Base-by-base conservation (phyloP, 768 basidiomycete species). In the Glaciozyma antarctica region DNA sequence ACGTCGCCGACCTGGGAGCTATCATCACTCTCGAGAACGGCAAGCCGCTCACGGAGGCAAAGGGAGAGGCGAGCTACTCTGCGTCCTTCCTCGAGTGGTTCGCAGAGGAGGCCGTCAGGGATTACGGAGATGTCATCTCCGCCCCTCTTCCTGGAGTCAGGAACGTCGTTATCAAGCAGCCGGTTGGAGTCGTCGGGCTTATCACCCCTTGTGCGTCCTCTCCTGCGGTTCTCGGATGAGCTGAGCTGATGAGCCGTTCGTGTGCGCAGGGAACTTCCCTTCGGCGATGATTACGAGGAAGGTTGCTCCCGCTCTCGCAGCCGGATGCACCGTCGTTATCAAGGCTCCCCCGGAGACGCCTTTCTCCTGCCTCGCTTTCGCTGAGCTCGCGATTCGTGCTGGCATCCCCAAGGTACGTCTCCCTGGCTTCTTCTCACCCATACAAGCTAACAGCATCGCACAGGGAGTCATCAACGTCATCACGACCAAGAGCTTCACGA, bases 401-500 rank as follows among this genome's bases (percentile, higher is more conserved):
- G 95, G 94, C 43, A 79, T 99, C 38, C 38, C 38, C 38, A 41
- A 41, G 38, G 38, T 41, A 41, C 38, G 38, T 41, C 13, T 6
- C 13, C 12, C 38, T 7, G 2, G 38, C 38, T 41, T 13, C 38
- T 41, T 2, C 4, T 32, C 32, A 32, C 38, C 38, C 2, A 41
- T 12, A 41, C 38, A 15, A 41, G 5, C 12, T 41, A 41, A 41
- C 38, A 41, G 10, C 7, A 5, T 41, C 54, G 93, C 94, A 5
- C 84, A 88, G 43, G 95, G 95, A 49, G 95, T 97, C 43, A 85
- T 99, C 76, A 97, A 98, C 77, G 82, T 97, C 56, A 84, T 99
- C 51, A 89, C 91, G 3, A 92, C 92, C 3, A 82, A 87, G 57
- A 86, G 87, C 75, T 84, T 95, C 73, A 85, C 93, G 41, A 75